Evolutionary conservation across 176 grass and related monocot genomes (phyloP).

Genomic region (Hsuehochloa calcarea): DNA sequence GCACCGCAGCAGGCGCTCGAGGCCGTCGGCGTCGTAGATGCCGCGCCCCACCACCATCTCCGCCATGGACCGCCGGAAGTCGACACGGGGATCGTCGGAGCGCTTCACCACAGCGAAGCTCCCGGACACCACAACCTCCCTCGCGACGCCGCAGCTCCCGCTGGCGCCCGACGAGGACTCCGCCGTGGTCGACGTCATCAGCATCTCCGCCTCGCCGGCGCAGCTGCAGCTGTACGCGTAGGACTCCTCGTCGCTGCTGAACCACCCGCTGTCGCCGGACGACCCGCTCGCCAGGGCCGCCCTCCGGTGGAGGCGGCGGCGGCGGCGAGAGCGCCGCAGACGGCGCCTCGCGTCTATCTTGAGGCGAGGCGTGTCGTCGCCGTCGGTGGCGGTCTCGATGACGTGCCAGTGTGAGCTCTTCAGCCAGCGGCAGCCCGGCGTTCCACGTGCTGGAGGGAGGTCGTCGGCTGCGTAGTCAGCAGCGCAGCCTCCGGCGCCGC

Average conservation of each 20-base stretch:
- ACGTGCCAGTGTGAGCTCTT: conserved; percentile 82
- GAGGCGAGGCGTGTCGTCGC: conserved; percentile 40
- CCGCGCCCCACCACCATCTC: conserved; percentile 83
- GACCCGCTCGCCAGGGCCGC: conserved; percentile 39
- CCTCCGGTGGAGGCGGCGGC: conserved; percentile 22
- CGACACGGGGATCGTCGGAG: conserved; percentile 65
- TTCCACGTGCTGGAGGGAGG: background rate
- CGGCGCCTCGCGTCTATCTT: conserved; percentile 59
- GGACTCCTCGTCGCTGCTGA: conserved; percentile 66
- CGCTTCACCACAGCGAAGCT: conserved; percentile 88
- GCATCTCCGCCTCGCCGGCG: background rate
- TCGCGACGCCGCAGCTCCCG: background rate
- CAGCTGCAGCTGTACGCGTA: background rate
- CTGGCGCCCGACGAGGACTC: conserved; percentile 54
- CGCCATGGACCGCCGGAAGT: conserved; percentile 86
- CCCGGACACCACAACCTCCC: conserved; percentile 20
- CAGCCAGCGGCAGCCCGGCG: conserved; percentile 68
- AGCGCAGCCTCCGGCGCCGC: background rate
- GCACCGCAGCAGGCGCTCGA: conserved; percentile 78
- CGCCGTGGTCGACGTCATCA: conserved; percentile 32
- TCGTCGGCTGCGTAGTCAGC: conserved; percentile 39
- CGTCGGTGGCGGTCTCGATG: conserved; percentile 48
- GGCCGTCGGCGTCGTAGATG: conserved; percentile 71
- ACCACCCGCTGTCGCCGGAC: conserved; percentile 76
- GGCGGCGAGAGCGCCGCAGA: conserved; percentile 26